Evolutionary conservation across 768 basidiomycete genomes (phyloP), one percentile per base, ranked within the genome.

Genomic region (Crucibulum laeve): DNA sequence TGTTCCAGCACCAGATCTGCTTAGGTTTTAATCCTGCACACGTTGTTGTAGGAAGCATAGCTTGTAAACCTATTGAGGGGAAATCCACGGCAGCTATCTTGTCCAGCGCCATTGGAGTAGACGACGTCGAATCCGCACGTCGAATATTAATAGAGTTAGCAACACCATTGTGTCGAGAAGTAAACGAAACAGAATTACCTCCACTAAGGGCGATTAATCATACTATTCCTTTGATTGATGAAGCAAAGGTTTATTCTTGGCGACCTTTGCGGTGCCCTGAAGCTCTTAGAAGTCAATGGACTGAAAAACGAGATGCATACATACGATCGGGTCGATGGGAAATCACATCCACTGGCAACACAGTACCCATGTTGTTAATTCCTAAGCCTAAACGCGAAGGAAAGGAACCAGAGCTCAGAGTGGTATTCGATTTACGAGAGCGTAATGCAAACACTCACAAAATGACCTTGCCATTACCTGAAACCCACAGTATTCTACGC

Each of bases 391-490:
- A 43, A 10, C 8, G 10, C 7, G 14, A 45, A 51, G 23, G 22
- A 49, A 49, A 46, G 21, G 24, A 51, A 13, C 46, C 50, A 0
- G 40, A 55, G 4, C 24, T 77, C 1, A 47, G 64, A 0, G 71
- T 62, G 0, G 67, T 70, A 0, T 42, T 71, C 0, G 71, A 72
- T 39, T 43, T 55, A 1, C 41, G 63, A 0, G 54, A 65, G 44
- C 48, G 57, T 0, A 74, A 73, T 47, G 53, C 57, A 1, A 73
- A 73, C 38, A 73, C 64, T 0, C 10, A 47, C 0, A 62, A 67
- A 41, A 45, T 60, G 19, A 52, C 62, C 0, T 67, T n/a, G n/a
- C n/a, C n/a, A n/a, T n/a, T n/a, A n/a, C n/a, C n/a, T n/a, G n/a
- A n/a, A n/a, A n/a, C n/a, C 63, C 0, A 67, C 65, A 1, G 52